Evolutionary conservation across 495 filamentous ascomycete genomes (phyloP).

Genomic region (Trichocladium uniseriatum): DNA sequence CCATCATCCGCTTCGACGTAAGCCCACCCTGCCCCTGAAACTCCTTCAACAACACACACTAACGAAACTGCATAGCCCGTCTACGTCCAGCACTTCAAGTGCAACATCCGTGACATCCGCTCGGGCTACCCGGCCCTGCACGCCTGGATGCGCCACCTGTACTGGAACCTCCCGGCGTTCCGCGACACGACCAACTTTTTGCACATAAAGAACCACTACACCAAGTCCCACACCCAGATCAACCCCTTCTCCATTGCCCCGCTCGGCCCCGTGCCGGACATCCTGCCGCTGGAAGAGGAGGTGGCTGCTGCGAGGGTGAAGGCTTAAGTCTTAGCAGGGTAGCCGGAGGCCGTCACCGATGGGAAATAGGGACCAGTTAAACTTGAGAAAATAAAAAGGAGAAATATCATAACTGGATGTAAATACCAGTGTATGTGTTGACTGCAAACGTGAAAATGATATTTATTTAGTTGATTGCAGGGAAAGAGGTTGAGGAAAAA

Average conservation of each 20-base stretch:
- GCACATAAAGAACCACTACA: slow-evolving; percentile 50
- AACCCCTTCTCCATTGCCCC: slow-evolving; percentile 57
- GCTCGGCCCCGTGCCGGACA: slow-evolving; percentile 54
- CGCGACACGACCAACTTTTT: slow-evolving; percentile 60
- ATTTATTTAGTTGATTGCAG: too few relatives aligned
- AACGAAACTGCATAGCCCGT: slow-evolving; percentile 30
- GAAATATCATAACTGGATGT: too few relatives aligned
- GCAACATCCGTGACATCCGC: slow-evolving; percentile 61
- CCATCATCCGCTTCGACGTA: slow-evolving; percentile 58
- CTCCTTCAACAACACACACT: not conserved
- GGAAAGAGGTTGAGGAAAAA: too few relatives aligned
- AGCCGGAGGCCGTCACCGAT: too few relatives aligned
- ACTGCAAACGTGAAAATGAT: too few relatives aligned
- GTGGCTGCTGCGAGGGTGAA: slow-evolving; percentile 28
- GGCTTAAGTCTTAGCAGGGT: too few relatives aligned
- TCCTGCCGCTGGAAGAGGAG: slow-evolving; percentile 39
- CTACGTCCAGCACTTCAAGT: slow-evolving; percentile 60
- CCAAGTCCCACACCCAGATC: slow-evolving; percentile 45
- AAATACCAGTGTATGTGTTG: too few relatives aligned
- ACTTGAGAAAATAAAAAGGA: too few relatives aligned
- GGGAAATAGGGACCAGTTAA: too few relatives aligned
- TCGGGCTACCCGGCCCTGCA: slow-evolving; percentile 61
- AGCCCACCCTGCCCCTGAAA: slow-evolving; percentile 11
- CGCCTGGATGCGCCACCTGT: slow-evolving; percentile 59
- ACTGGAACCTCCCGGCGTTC: slow-evolving; percentile 64